Evolutionary conservation across 805 yeast species (phyloP).

Genomic region (Torulaspora microellipsoides): DNA sequence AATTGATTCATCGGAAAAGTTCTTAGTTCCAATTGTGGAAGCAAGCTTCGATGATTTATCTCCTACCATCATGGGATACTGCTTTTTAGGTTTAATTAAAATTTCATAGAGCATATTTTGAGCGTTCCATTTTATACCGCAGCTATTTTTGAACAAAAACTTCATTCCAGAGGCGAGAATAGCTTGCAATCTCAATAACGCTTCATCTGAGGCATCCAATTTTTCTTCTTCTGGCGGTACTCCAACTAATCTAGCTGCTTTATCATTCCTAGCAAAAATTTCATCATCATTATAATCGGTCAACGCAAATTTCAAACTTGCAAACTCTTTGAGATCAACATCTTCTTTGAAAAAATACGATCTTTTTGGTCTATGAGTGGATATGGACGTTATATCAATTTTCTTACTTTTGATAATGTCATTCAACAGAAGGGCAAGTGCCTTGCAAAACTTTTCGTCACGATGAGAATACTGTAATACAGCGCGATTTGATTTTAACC

Average conservation of each 20-base stretch:
- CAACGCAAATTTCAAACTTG: constrained; percentile 48
- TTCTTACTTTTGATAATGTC: constrained; percentile 19
- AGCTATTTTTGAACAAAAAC: constrained; percentile 17
- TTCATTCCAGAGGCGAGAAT: constrained; percentile 18
- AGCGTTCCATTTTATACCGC: constrained; percentile 19
- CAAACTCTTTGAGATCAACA: constrained; percentile 55
- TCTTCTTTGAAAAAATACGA: constrained; percentile 59
- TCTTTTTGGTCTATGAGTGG: constrained; percentile 41
- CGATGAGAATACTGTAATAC: constrained; percentile 37
- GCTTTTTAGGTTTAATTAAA: neutral
- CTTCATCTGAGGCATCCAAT: constrained; percentile 10
- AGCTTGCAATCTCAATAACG: constrained; percentile 12
- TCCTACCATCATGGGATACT: neutral
- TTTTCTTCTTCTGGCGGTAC: constrained; percentile 8
- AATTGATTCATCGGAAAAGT: neutral
- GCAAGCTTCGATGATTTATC: no score
- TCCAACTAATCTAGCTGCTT: constrained; percentile 21
- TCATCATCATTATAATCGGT: constrained; percentile 55
- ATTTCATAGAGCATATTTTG: constrained; percentile 5
- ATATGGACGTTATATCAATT: neutral
- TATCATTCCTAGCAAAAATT: constrained; percentile 15
- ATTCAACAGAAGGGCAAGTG: constrained; percentile 33
- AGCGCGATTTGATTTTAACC: constrained; percentile 50
- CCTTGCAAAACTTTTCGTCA: constrained; percentile 30
- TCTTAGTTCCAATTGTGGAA: no score